Evolutionary conservation across 208 protist species (phyloP), one percentile per base, ranked within the genome.

Genomic region (Wallacemonas sp.): DNA sequence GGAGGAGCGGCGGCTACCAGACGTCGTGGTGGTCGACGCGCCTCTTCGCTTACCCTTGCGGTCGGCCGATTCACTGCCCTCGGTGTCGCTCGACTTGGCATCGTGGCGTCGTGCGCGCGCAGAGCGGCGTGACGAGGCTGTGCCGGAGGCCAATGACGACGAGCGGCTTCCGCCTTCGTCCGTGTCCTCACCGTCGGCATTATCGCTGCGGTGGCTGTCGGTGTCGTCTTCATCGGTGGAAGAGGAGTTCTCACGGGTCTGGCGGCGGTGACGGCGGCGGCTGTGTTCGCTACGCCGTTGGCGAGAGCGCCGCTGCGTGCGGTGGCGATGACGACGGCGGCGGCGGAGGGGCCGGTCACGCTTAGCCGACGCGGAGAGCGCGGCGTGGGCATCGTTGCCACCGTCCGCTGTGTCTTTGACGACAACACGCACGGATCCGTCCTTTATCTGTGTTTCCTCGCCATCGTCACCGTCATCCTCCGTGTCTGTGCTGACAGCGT

Each of bases 391-490:
- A n/a, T n/a, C n/a, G n/a, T n/a, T n/a, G n/a, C n/a, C n/a, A n/a
- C n/a, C n/a, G n/a, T n/a, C n/a, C n/a, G n/a, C n/a, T n/a, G n/a
- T n/a, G n/a, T n/a, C n/a, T n/a, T n/a, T n/a, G n/a, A n/a, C n/a
- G n/a, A n/a, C n/a, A n/a, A n/a, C n/a, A n/a, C n/a, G n/a, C n/a
- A n/a, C n/a, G n/a, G n/a, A n/a, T n/a, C n/a, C n/a, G n/a, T n/a
- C n/a, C n/a, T n/a, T n/a, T n/a, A n/a, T n/a, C n/a, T n/a, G n/a
- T 26, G 42, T 39, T 39, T 22, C 39, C 15, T 52, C 68, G 9
- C 32, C 63, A 15, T 33, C 3, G 12, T 54, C 50, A 36, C 30
- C 45, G 34, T 69, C 57, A 21, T 62, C 59, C 5, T 65, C 69
- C n/a, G n/a, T n/a, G n/a, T n/a, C n/a, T n/a, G n/a, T n/a, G 50